Percentiles rank a stretch among this genome's conserved stretches.
Evolutionary conservation across 192 early-diverging fungal genomes (phyloP).

Genomic region (Gonapodya sp.): DNA sequence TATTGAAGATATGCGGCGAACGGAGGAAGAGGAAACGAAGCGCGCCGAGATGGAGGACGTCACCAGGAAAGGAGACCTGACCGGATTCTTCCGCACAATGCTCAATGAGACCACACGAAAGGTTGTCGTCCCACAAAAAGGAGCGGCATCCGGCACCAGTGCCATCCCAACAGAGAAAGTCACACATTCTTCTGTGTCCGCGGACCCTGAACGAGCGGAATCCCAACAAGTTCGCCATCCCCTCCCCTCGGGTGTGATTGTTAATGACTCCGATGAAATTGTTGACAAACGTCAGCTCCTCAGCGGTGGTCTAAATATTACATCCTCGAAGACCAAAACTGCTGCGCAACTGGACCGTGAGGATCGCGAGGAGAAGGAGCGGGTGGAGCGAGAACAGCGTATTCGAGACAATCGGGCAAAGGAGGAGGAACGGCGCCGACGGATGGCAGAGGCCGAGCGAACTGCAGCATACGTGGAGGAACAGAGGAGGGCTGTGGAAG

Average conservation of each 20-base stretch:
- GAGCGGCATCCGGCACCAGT: slow-evolving; percentile 20
- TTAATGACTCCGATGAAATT: slow-evolving; percentile 64
- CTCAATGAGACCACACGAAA: slow-evolving; percentile 38
- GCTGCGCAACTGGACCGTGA: slow-evolving; percentile 15
- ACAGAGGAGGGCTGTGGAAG: slow-evolving; percentile 36
- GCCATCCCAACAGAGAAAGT: not conserved
- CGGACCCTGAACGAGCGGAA: slow-evolving; percentile 28
- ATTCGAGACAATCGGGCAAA: slow-evolving; percentile 28
- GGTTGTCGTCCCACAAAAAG: slow-evolving; percentile 16
- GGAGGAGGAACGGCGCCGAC: slow-evolving; percentile 13
- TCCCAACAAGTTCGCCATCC: slow-evolving; percentile 20
- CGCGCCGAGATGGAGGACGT: slow-evolving; percentile 19
- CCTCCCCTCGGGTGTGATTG: slow-evolving; percentile 20
- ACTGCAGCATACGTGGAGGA: slow-evolving; percentile 25
- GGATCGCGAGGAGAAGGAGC: slow-evolving; percentile 18
- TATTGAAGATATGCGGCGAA: slow-evolving; percentile 47
- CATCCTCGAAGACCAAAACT: slow-evolving; percentile 23
- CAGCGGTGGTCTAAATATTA: slow-evolving; percentile 53
- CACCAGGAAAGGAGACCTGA: slow-evolving; percentile 26
- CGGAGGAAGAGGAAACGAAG: slow-evolving; percentile 51
- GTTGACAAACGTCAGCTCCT: slow-evolving; percentile 68
- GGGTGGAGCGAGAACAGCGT: slow-evolving; percentile 36
- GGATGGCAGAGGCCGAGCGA: slow-evolving; percentile 16
- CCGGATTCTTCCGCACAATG: slow-evolving; percentile 50
- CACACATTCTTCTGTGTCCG: not conserved